Evolutionary conservation across 2,329 filamentous ascomycete genomes (phyloP).

Genomic region (Cyphellophora attinorum): DNA sequence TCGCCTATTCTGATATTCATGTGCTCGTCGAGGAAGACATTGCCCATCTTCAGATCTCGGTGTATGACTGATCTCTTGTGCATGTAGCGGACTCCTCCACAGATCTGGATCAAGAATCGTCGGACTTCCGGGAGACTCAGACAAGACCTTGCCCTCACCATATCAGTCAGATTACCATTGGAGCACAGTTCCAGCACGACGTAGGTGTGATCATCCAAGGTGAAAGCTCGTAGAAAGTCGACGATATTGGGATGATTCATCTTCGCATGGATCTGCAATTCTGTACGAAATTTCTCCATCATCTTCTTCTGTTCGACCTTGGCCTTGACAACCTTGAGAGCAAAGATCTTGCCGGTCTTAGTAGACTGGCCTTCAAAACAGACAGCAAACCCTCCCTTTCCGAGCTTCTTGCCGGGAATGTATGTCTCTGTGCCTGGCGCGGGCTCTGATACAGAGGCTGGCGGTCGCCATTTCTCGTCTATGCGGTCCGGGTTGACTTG

Average conservation of each 20-base stretch:
- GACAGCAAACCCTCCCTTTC: slow-evolving; percentile 42
- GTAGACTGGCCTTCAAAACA: slow-evolving; percentile 38
- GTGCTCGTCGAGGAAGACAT: slow-evolving; percentile 83
- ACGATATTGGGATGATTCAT: slow-evolving; percentile 95
- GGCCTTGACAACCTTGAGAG: slow-evolving; percentile 42
- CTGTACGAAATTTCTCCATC: slow-evolving; percentile 57
- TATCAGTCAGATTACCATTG: slow-evolving; percentile 94
- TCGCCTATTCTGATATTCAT: slow-evolving; percentile 99
- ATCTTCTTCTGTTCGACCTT: slow-evolving; percentile 42
- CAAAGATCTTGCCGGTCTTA: slow-evolving; percentile 35
- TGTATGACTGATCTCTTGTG: slow-evolving; percentile 94
- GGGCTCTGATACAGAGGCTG: slow-evolving; percentile 34
- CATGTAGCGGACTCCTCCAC: slow-evolving; percentile 96
- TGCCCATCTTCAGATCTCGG: slow-evolving; percentile 94
- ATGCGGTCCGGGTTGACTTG: slow-evolving; percentile 21
- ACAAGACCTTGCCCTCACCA: slow-evolving; percentile 85
- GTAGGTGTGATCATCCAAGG: slow-evolving; percentile 80
- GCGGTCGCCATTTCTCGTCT: slow-evolving; percentile 35
- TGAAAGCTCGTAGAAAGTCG: slow-evolving; percentile 87
- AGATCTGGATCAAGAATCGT: slow-evolving; percentile 88
- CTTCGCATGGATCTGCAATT: slow-evolving; percentile 96
- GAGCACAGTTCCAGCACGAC: slow-evolving; percentile 89
- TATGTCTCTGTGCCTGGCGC: slow-evolving; percentile 35
- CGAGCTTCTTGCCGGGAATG: slow-evolving; percentile 34
- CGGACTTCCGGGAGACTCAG: slow-evolving; percentile 90